Base-by-base conservation (phyloP, 306 rosid genomes). In the Cyamopsis tetragonoloba region DNA sequence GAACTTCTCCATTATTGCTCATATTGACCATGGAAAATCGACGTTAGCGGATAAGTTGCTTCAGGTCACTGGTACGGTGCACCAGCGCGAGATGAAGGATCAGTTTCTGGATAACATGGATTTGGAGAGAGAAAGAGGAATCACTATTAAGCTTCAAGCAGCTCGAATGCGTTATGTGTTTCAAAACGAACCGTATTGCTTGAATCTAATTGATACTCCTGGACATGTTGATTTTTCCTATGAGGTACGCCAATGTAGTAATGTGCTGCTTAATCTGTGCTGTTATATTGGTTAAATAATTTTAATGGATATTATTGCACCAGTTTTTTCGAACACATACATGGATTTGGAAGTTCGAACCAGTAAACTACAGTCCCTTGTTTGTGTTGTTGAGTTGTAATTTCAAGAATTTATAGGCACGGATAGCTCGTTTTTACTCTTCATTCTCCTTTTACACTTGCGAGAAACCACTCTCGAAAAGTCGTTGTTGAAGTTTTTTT, bases 51-150 rank as follows among this genome's bases (percentile, higher is more conserved):
- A 92, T 48, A 92, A 92, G 47, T 68, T 92, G 81, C 98, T 92
- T 37, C 92, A 89, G 63, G 78, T 80, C 35, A 92, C 96, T 8
- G 98, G 98, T 6, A 92, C 98, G 12, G 98, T 92, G 2, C 95
- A 81, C 31, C 84, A 85, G 73, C 82, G 98, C 23, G 98, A 92
- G 3, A 92, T 92, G 98, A 92, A 92, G 85, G 96, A 89, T 1
- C 98, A 92, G 66, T 92, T 89, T 73, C 98, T 92, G n/a, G 98
- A 92, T 86, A 92, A 92, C 85, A 89, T 92, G 98, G 98, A 92
- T 80, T 80, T 92, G 62, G 98, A 92, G 86, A 81, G 93, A 62
- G 98, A 89, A 80, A 66, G 96, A 47, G 98, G 98, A 78, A 92
- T 89, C 75, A 87, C 98, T 27, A 89, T 89, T 82, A 92, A 92